phyloP scores from a whole-genome alignment of 768 basidiomycete species.

The Mycena latifolia region DNA sequence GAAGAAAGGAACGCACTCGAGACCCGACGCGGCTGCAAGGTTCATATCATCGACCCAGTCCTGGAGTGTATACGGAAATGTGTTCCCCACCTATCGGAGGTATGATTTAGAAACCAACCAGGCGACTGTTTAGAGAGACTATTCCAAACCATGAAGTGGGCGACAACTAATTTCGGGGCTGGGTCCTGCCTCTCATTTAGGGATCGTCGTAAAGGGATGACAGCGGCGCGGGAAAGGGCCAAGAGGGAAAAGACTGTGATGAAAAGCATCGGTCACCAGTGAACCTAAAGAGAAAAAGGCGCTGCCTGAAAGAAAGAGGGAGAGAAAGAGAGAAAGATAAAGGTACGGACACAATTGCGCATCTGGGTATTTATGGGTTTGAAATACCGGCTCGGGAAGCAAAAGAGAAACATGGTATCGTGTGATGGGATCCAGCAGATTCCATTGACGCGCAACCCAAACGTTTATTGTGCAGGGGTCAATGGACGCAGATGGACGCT shows the following conservation, averaged over 20 bases:
- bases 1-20: too few relatives aligned
- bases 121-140: too few relatives aligned
- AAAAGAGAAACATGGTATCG: too few relatives aligned
- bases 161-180: conserved; percentile 52
- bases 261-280: conserved; percentile 29
- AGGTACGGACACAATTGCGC: background rate
- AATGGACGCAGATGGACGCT: too few relatives aligned
- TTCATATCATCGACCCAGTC: conserved; percentile 58
- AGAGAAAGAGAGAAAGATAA: background rate
- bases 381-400: background rate
- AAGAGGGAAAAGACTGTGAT: conserved; percentile 30
- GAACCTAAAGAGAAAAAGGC: conserved; percentile 17
- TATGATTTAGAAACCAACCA: too few relatives aligned
- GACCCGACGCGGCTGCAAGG: conserved; percentile 23
- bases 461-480: too few relatives aligned
- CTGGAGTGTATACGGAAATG: conserved; percentile 64
- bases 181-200: conserved; percentile 29
- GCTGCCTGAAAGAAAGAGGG: conserved; percentile 19
- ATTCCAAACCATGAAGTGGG: conserved; percentile 72
- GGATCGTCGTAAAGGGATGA: conserved; percentile 34
- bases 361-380: background rate
- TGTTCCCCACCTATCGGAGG: too few relatives aligned
- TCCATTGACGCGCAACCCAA: too few relatives aligned
- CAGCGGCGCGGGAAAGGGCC: conserved; percentile 31
- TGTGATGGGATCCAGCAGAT: background rate